These are phyloP conservation scores for Fomitopsis pinicola DNA, from an alignment of 1,284 basidiomycete species.

Conservation along the genomic window DNA sequence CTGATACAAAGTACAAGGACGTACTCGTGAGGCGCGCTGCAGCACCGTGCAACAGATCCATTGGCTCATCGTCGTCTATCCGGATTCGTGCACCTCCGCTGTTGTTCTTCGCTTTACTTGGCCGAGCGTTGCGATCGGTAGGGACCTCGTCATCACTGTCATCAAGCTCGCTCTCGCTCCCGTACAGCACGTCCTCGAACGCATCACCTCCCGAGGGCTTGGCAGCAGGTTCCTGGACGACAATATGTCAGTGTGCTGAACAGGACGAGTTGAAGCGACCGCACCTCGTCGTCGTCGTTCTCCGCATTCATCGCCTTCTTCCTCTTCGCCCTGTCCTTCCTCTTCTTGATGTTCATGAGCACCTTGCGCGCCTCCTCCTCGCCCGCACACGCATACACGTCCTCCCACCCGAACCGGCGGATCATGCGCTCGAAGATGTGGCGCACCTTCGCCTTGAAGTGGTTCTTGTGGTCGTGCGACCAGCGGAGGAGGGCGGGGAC, in stretches of 20 bases:
- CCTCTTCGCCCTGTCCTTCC: constrained; percentile 84
- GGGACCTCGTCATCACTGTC: constrained; percentile 69
- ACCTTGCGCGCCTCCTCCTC: constrained; percentile 77
- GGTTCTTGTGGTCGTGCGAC: constrained; percentile 98
- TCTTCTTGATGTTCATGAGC: constrained; percentile 86
- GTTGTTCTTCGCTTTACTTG: constrained; percentile 34
- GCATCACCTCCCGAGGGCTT: constrained; percentile 71
- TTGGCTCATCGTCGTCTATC: constrained; percentile 90
- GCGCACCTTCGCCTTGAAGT: constrained; percentile 96
- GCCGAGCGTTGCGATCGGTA: constrained; percentile 21
- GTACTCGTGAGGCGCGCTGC: constrained; percentile 75
- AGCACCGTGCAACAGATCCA: constrained; percentile 89
- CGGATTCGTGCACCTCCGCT: constrained; percentile 61
- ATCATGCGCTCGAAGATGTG: constrained; percentile 98
- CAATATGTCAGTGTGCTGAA: not conserved
- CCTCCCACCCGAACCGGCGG: constrained; percentile 86
- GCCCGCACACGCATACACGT: constrained; percentile 73
- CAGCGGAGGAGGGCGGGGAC: constrained; percentile 87
- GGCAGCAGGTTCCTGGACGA: constrained; percentile 30
- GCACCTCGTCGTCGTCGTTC: constrained; percentile 50
- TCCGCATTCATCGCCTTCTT: constrained; percentile 57
- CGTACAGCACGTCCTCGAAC: constrained; percentile 94
- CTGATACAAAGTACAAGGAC: constrained; percentile 22
- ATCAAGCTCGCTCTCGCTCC: constrained; percentile 84
- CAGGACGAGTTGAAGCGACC: not conserved